Base-by-base conservation (phyloP, 345 rosid genomes). In the Atalantia buxifolia region DNA sequence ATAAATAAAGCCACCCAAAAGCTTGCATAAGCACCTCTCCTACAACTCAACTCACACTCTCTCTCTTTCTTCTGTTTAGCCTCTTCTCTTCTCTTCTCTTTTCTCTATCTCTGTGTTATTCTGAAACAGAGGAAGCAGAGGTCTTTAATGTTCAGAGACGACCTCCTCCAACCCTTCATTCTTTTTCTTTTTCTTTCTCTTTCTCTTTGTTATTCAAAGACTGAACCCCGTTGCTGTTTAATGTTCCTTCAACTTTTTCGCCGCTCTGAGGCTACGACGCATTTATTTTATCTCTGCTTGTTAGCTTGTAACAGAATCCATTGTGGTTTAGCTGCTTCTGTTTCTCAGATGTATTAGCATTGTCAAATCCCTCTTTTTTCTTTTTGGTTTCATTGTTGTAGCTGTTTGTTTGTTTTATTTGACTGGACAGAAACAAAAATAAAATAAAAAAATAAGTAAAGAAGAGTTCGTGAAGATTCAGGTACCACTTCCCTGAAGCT, bases 381-480 rank as follows among this genome's bases (percentile, higher is more conserved):
- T 73, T 19, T 27, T 74, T 75, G 42, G 48, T 72, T 61, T 66
- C 76, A 31, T 69, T 57, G 2, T 76, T 77, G 66, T 71, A 40
- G 24, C 72, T 33, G 71, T 80, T 78, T 75, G 75, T 74, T 83
- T 84, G 79, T 79, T 74, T 28, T 76, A 31, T 83, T 76, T 66
- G 76, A 78, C 42, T 65, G 6, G 12, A 24, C 10, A 2, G 5
- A 55, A 30, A 36, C 48, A 25, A 24, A 27, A 53, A 79, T 64
- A 27, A 48, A 42, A 18, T 19, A 67, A 82, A 84, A 31, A 0
- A 71, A 94, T 93, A 98, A 95, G 97, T 89, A 95, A 90, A 89
- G 98, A 95, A 81, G 98, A 95, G 95, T 84, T 95, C 82, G 85
- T 95, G 93, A 95, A 92, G 92, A 91, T 93, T 87, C 94, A 95